A percentile compares a stretch with the other conserved stretches of the same genome.
Conservation (phyloP, 2,329 filamentous ascomycete genomes). For the Thyridium curvatum region DNA sequence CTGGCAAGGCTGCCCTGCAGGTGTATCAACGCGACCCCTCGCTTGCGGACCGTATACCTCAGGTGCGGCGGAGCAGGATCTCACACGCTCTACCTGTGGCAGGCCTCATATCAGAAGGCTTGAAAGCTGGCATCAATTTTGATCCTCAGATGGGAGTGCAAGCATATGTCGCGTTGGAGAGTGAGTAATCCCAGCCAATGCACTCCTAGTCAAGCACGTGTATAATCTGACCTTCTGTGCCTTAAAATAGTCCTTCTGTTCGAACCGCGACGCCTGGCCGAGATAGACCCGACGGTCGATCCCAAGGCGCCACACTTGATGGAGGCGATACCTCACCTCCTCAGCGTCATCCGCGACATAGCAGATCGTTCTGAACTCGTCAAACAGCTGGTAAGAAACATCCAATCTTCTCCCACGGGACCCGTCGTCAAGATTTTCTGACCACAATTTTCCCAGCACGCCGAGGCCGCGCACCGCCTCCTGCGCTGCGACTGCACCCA, state of each 20-base stretch:
- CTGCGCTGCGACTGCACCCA: slow-evolving; percentile 5
- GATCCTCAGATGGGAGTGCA: slow-evolving; percentile 9
- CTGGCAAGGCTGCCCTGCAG: slow-evolving; percentile 6
- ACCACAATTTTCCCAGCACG: too few species aligned
- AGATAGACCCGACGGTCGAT: slow-evolving; percentile 6
- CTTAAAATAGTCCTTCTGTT: slow-evolving; percentile 6
- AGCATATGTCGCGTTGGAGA: slow-evolving; percentile 10
- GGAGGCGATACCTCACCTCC: slow-evolving; percentile 6
- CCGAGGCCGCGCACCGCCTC: slow-evolving; percentile 8
- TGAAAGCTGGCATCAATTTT: slow-evolving; percentile 4
- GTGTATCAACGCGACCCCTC: slow-evolving; percentile 1
- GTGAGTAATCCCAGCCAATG: neutral
- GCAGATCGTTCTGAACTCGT: slow-evolving; percentile 7
- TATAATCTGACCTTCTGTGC: too few species aligned
- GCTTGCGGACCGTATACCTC: slow-evolving; percentile 1
- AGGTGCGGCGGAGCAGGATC: slow-evolving; percentile 5
- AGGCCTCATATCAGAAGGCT: slow-evolving; percentile 5
- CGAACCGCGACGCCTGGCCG: slow-evolving; percentile 8
- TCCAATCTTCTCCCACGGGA: too few species aligned
- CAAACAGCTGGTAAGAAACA: slow-evolving; percentile 5
- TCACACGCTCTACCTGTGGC: slow-evolving; percentile 9
- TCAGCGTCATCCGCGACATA: slow-evolving; percentile 4
- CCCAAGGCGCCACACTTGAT: slow-evolving; percentile 5
- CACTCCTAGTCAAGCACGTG: neutral
- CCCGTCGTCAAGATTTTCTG: too few species aligned